Evolutionary conservation across 768 basidiomycete species (phyloP).

Genomic region (Megacollybia marginata): DNA sequence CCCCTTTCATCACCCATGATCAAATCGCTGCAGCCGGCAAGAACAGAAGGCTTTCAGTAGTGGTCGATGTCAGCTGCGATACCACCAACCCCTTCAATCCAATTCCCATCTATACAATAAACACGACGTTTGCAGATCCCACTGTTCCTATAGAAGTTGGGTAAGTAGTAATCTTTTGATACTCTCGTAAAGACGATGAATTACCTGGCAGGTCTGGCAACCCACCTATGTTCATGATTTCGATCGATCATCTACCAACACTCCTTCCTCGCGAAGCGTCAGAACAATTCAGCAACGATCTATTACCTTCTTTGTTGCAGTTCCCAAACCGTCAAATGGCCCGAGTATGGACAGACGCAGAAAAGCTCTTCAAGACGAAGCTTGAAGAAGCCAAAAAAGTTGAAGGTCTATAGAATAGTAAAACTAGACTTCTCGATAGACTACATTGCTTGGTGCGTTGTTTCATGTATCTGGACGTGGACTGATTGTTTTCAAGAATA

Average conservation of each 20-base stretch:
- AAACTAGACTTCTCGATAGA: too few relatives aligned
- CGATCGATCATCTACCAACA: slow-evolving; percentile 96
- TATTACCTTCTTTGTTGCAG: slow-evolving; percentile 75
- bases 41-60: slow-evolving; percentile 61
- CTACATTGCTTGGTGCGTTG: too few relatives aligned
- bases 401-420: slow-evolving; percentile 20
- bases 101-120: slow-evolving; percentile 88
- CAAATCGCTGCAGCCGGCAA: slow-evolving; percentile 68
- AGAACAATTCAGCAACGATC: slow-evolving; percentile 88
- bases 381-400: slow-evolving; percentile 33
- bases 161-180: slow-evolving; percentile 37
- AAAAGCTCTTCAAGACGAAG: slow-evolving; percentile 56
- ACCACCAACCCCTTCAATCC: slow-evolving; percentile 99
- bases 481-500: too few relatives aligned
- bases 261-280: slow-evolving; percentile 93
- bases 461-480: too few relatives aligned
- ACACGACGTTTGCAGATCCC: slow-evolving; percentile 90
- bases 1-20: slow-evolving; percentile 70
- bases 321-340: slow-evolving; percentile 48
- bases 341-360: slow-evolving; percentile 66
- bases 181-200: not conserved
- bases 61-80: slow-evolving; percentile 98
- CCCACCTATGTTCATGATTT: slow-evolving; percentile 76
- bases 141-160: slow-evolving; percentile 81
- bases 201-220: slow-evolving; percentile 40